These are phyloP conservation scores for Talinum fruticosum DNA, from an alignment of 148 eudicot species.

Conservation along the genomic window DNA sequence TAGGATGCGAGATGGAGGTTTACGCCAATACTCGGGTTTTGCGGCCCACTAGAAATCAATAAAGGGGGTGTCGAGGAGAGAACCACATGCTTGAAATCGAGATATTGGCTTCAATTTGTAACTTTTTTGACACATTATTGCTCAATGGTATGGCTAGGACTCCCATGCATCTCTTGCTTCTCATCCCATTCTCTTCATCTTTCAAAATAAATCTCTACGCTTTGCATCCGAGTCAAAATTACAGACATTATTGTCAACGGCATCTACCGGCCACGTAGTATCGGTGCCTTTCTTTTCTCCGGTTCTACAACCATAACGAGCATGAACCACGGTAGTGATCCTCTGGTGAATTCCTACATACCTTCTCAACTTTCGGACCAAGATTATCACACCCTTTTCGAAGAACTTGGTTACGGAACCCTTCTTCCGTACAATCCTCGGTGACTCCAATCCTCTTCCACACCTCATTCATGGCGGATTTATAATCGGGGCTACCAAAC, in stretches of 20 bases:
- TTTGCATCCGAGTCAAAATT: conserved; percentile 60
- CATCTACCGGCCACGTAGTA: conserved; percentile 79
- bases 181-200: conserved; percentile 20
- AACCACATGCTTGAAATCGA: conserved; percentile 75
- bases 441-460: conserved; percentile 70
- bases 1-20: conserved; percentile 87
- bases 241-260: conserved; percentile 59
- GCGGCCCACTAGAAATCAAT: conserved; percentile 60
- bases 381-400: conserved; percentile 72
- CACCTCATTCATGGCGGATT: conserved; percentile 68
- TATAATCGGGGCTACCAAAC: conserved; percentile 50
- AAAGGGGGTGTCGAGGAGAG: conserved; percentile 76
- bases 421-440: conserved; percentile 46
- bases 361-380: conserved; percentile 55
- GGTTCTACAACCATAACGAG: conserved; percentile 61
- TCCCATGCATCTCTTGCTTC: conserved; percentile 49
- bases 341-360: conserved; percentile 56
- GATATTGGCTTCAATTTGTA: conserved; percentile 53
- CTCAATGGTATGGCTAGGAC: conserved; percentile 44
- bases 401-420: conserved; percentile 67
- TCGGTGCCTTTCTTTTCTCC: conserved; percentile 87
- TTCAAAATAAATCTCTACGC: conserved; percentile 51
- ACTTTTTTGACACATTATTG: conserved; percentile 44
- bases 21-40: conserved; percentile 59
- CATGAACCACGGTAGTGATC: conserved; percentile 85